Evolutionary conservation across 2,329 filamentous ascomycete species (phyloP), one percentile per base, ranked within the genome.

Genomic region (Chaetothyriales sp.): DNA sequence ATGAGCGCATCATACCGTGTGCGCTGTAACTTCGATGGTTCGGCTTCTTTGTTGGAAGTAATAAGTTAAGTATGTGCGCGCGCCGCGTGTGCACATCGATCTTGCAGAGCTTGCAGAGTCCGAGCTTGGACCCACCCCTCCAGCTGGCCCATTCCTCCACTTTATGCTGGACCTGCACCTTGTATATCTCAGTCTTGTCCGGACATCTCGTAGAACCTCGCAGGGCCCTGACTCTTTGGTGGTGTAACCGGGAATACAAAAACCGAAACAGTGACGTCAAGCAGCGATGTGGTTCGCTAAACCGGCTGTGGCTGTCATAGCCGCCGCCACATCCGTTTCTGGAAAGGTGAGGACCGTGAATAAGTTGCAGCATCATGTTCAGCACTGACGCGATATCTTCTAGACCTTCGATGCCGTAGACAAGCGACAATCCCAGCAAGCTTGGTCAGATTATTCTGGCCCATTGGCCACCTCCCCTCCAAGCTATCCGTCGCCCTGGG

Each of bases 401-500:
- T 54, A 58, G 29, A 52, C 54, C 45, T 29, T 51, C 15, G 56
- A 58, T 43, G 18, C 50, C 10, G 43, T 57, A 43, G 22, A 53
- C 50, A 54, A 48, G 43, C 51, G 57, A 33, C 57, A 57, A 52
- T 50, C 54, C 8, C 49, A 54, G 18, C 55, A 57, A 37, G 5
- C 10, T 40, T 10, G 33, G 33, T 15, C 33, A 40, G 56, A 58
- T 43, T 58, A 57, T 47, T 50, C 46, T 50, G 58, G 58, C 13
- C 56, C 58, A 6, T 50, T 69, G 6, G 66, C 66, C 9, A 65
- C 63, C 47, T 81, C 78, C 20, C 78, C 78, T 45, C 85, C 87
- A 2, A 78, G 77, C 63, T 95, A 95, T 63, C 89, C 89, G 1
- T 89, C 86, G 25, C 89, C 89, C 71, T 94, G 89, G 87, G 83